phyloP scores from a whole-genome alignment of 257 asterid genomes.

The Solanum megistacrolobum region DNA sequence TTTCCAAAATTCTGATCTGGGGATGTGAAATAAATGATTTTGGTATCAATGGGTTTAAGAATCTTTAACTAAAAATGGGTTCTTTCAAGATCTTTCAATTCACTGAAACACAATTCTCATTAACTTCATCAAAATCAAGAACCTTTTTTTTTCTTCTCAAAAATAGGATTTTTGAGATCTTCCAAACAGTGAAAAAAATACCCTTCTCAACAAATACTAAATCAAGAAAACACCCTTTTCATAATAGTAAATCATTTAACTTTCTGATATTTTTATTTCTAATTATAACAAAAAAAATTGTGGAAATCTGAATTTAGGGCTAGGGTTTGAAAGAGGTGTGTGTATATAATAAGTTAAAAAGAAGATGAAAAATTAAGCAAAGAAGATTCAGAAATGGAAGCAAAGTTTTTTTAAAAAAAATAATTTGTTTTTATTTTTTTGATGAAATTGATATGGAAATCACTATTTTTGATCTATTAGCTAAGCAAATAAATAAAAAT shows the following conservation, averaged over 20 bases:
- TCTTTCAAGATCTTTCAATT: background rate
- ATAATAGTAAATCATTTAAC: background rate
- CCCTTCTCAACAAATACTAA: background rate
- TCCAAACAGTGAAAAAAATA: background rate
- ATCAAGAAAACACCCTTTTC: background rate
- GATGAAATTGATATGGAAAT: background rate
- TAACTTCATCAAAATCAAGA: background rate
- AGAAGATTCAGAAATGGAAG: conserved; percentile 1
- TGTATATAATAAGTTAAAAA: background rate
- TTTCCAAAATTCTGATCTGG: background rate
- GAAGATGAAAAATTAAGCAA: background rate
- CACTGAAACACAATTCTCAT: background rate
- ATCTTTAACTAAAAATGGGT: background rate
- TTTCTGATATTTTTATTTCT: background rate
- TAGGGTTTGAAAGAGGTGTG: background rate
- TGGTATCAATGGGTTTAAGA: background rate
- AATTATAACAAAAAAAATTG: background rate
- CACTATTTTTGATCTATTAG: background rate
- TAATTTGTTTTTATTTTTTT: no score
- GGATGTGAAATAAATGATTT: background rate
- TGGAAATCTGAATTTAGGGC: background rate
- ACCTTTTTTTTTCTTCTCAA: background rate
- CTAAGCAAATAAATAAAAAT: background rate
- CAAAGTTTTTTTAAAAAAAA: background rate
- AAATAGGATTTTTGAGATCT: background rate